These are phyloP conservation scores for Saxispiralis lemnorum DNA, from an alignment of 495 filamentous ascomycete genomes.

Conservation along the genomic window DNA sequence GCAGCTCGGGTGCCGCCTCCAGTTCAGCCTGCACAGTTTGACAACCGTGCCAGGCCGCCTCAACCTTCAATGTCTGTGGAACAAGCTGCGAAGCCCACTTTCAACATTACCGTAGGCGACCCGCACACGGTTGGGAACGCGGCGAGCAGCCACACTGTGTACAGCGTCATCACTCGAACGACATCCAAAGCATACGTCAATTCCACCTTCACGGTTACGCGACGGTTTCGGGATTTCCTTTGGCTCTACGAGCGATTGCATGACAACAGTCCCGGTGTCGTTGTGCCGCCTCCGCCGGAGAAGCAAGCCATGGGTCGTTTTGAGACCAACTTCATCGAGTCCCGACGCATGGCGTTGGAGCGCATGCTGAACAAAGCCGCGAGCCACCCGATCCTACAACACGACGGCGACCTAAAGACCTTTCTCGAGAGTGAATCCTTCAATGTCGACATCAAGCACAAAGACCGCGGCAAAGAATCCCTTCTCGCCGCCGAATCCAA, in stretches of 20 bases:
- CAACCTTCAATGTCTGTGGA: slow-evolving; percentile 70
- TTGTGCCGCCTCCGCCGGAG: slow-evolving; percentile 90
- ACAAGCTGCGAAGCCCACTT: slow-evolving; percentile 75
- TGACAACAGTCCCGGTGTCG: slow-evolving; percentile 81
- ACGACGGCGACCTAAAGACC: slow-evolving; percentile 83
- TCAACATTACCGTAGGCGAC: slow-evolving; percentile 86
- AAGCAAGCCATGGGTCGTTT: slow-evolving; percentile 95
- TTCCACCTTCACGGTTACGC: slow-evolving; percentile 75
- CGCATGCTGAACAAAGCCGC: slow-evolving; percentile 95
- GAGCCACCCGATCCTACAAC: slow-evolving; percentile 74
- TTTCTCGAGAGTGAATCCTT: slow-evolving; percentile 93
- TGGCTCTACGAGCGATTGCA: slow-evolving; percentile 94
- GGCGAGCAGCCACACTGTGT: slow-evolving; percentile 93
- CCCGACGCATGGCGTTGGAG: slow-evolving; percentile 72
- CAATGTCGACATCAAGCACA: slow-evolving; percentile 92
- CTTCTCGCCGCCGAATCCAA: slow-evolving; percentile 66
- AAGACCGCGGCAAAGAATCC: slow-evolving; percentile 69
- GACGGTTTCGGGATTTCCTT: slow-evolving; percentile 87
- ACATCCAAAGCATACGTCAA: slow-evolving; percentile 88
- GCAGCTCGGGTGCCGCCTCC: slow-evolving; percentile 53
- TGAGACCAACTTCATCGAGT: slow-evolving; percentile 91
- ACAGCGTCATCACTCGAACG: slow-evolving; percentile 88
- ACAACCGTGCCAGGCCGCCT: slow-evolving; percentile 38
- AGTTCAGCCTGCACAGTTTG: slow-evolving; percentile 37
- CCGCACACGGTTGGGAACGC: slow-evolving; percentile 95